Conservation (phyloP, 1,284 basidiomycete species). For the Hemileia vastatrix region DNA sequence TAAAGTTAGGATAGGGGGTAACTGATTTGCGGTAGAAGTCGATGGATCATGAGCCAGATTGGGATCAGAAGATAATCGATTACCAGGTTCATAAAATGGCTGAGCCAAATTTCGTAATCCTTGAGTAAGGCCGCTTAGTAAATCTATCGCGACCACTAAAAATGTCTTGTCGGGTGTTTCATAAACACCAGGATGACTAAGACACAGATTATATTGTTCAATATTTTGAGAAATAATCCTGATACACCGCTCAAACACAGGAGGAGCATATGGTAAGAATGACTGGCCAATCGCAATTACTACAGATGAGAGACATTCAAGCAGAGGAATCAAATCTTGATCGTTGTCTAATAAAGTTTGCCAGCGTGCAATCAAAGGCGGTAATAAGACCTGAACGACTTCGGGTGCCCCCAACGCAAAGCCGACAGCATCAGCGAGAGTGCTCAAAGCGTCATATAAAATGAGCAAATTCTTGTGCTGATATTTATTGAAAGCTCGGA, state of each 20-base stretch:
- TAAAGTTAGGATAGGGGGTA: constrained; percentile 9
- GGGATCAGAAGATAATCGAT: constrained; percentile 4
- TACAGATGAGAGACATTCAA: constrained; percentile 96
- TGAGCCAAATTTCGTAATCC: constrained; percentile 73
- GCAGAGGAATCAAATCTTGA: constrained; percentile 81
- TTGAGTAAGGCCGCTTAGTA: constrained; percentile 90
- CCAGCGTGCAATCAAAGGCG: constrained; percentile 84
- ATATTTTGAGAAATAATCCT: constrained; percentile 73
- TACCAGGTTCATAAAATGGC: constrained; percentile 52
- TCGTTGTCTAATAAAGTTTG: constrained; percentile 77
- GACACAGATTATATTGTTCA: constrained; percentile 67
- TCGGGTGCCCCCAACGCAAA: constrained; percentile 70
- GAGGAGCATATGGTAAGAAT: constrained; percentile 77
- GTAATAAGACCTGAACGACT: constrained; percentile 93
- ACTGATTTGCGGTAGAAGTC: neutral
- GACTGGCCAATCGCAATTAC: constrained; percentile 91
- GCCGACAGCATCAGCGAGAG: constrained; percentile 91
- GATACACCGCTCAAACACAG: constrained; percentile 86
- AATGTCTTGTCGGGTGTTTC: constrained; percentile 92
- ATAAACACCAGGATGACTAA: constrained; percentile 62
- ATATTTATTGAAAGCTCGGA: constrained; percentile 93
- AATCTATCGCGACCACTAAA: constrained; percentile 90
- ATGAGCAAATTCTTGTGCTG: constrained; percentile 99
- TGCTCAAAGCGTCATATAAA: constrained; percentile 94
- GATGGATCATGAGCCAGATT: neutral